These are phyloP conservation scores for Chloris gayana DNA, from an alignment of 176 grass and related monocot genomes.

Conservation along the genomic window DNA sequence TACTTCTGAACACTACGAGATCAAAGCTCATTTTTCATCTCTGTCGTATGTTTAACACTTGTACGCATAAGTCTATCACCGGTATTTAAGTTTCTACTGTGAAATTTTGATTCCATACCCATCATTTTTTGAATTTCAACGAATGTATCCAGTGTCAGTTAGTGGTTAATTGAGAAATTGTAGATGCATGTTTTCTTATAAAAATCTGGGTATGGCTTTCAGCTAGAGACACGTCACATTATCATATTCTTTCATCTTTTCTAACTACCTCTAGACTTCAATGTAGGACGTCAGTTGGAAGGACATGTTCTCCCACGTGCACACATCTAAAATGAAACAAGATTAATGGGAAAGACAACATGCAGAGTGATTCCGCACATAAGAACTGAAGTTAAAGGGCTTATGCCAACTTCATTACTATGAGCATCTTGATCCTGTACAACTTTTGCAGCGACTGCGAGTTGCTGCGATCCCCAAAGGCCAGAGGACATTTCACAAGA, in stretches of 20 bases:
- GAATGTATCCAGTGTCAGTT: background rate
- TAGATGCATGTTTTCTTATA: background rate
- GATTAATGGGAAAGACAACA: no score
- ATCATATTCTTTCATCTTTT: background rate
- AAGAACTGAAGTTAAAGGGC: no score
- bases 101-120: background rate
- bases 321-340: no score
- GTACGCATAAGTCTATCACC: background rate
- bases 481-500: no score
- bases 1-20: background rate
- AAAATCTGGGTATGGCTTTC: background rate
- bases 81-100: background rate
- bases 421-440: no score
- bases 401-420: no score
- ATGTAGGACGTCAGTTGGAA: no score
- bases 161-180: background rate
- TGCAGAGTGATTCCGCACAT: no score
- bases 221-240: background rate
- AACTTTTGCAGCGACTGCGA: no score
- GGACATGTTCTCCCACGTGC: no score
- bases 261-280: no score
- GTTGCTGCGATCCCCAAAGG: no score
- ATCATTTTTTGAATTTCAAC: background rate
- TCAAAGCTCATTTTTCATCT: background rate
- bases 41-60: background rate